A percentile compares a stretch with the other conserved stretches of the same genome.
phyloP scores from a whole-genome alignment of 345 rosid species.

The Toxicodendron radicans region DNA sequence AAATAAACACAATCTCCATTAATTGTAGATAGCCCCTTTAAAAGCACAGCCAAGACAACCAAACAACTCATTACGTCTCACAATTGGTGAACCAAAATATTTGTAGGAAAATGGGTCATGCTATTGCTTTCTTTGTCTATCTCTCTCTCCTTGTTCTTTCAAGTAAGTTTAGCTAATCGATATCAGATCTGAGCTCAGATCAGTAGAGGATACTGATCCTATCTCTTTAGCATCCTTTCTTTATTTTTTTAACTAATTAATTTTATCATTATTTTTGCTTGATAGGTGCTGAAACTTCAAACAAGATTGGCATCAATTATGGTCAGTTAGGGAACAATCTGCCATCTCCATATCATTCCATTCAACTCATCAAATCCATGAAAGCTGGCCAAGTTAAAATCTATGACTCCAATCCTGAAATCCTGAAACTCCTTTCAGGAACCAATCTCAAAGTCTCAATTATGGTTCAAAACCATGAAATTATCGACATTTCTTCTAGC shows the following conservation, averaged over 20 bases:
- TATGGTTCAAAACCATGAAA: constrained; percentile 64
- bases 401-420: constrained; percentile 58
- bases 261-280: neutral
- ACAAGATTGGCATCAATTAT: constrained; percentile 47
- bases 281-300: constrained; percentile 38
- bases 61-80: neutral
- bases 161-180: constrained; percentile 19
- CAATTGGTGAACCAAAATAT: neutral
- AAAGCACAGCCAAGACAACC: neutral
- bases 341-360: constrained; percentile 54
- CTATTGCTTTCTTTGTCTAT: constrained; percentile 18
- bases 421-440: constrained; percentile 47
- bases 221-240: neutral
- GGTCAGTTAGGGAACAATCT: constrained; percentile 55
- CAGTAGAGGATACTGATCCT: neutral
- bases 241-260: neutral
- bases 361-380: constrained; percentile 46
- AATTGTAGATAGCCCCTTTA: neutral
- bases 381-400: constrained; percentile 56
- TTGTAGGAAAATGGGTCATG: neutral
- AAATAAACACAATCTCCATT: neutral
- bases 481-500: constrained; percentile 41
- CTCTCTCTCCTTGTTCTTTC: constrained; percentile 20
- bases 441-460: constrained; percentile 54
- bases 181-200: no score